Conservation (phyloP, 73 alveolate genomes). For the Halteria grandinella region DNA sequence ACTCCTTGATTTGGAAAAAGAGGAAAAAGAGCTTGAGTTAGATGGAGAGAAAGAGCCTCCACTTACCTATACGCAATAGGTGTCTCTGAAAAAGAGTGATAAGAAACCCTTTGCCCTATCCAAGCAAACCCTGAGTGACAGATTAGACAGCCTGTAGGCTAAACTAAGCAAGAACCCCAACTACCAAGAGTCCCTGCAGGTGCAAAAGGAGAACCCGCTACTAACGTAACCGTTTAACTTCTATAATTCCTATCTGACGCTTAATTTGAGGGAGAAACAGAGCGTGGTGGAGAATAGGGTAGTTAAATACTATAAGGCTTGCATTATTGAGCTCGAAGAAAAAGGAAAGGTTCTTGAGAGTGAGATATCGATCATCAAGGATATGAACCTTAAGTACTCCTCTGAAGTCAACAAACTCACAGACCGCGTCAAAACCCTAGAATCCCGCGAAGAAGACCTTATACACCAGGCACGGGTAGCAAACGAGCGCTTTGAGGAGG, state of each 20-base stretch:
- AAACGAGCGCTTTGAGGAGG: no score
- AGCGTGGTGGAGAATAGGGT: slow-evolving; percentile 11
- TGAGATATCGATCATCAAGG: slow-evolving; percentile 12
- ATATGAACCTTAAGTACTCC: slow-evolving; percentile 8
- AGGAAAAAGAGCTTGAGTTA: not conserved
- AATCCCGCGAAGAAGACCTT: no score
- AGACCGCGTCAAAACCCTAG: no score
- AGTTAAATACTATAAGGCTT: slow-evolving; percentile 17
- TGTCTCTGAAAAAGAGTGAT: no score
- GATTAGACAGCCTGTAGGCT: no score
- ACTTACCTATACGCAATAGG: no score
- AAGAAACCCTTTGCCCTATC: no score
- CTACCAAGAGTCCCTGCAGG: not conserved
- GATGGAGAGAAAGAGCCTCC: slow-evolving; percentile 22
- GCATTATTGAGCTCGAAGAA: slow-evolving; percentile 8
- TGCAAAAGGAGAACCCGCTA: slow-evolving; percentile 4
- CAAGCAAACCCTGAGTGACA: no score
- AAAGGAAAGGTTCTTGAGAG: slow-evolving; percentile 4
- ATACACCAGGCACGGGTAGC: no score
- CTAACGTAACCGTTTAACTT: slow-evolving; percentile 22
- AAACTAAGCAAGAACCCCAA: no score
- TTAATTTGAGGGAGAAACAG: slow-evolving; percentile 31
- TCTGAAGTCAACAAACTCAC: slow-evolving; percentile 4
- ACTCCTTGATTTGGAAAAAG: slow-evolving; percentile 3
- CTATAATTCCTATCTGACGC: slow-evolving; percentile 31